Conservation (phyloP, 2,329 filamentous ascomycete genomes). For the Chrysosphaeria jannelii region DNA sequence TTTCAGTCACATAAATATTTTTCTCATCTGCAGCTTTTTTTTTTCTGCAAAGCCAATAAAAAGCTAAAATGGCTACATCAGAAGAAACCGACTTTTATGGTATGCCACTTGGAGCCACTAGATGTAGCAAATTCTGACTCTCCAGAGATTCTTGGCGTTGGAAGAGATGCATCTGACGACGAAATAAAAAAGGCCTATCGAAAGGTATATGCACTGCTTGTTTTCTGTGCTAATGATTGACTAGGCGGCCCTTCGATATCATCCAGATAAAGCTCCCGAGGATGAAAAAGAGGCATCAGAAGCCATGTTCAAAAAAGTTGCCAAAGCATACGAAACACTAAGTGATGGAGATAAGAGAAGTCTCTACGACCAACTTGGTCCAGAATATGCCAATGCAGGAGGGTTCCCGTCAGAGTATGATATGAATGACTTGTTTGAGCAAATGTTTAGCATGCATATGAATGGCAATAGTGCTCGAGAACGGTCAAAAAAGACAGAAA, state of each 20-base stretch:
- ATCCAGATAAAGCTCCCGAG: constrained; percentile 87
- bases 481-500: too few relatives aligned
- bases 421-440: constrained; percentile 69
- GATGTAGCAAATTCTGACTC: too few relatives aligned
- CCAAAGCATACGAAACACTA: constrained; percentile 91
- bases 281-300: constrained; percentile 63
- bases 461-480: constrained; percentile 34
- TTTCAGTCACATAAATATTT: too few relatives aligned
- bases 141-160: constrained; percentile 56
- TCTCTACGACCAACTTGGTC: constrained; percentile 71
- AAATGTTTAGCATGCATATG: constrained; percentile 67
- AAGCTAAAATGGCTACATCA: too few relatives aligned
- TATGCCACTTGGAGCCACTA: too few relatives aligned
- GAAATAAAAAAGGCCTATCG: constrained; percentile 92
- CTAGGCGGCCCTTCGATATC: constrained; percentile 59
- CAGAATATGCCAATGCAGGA: constrained; percentile 35
- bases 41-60: too few relatives aligned
- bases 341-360: constrained; percentile 81
- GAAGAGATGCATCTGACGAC: constrained; percentile 37
- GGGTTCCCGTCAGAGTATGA: too few relatives aligned
- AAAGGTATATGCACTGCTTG: constrained; percentile 52
- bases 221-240: neutral
- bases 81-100: too few relatives aligned
- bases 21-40: too few relatives aligned
- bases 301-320: constrained; percentile 72